Conservation (phyloP, 2,329 filamentous ascomycete species). For the Dactylonectria macrodidyma region DNA sequence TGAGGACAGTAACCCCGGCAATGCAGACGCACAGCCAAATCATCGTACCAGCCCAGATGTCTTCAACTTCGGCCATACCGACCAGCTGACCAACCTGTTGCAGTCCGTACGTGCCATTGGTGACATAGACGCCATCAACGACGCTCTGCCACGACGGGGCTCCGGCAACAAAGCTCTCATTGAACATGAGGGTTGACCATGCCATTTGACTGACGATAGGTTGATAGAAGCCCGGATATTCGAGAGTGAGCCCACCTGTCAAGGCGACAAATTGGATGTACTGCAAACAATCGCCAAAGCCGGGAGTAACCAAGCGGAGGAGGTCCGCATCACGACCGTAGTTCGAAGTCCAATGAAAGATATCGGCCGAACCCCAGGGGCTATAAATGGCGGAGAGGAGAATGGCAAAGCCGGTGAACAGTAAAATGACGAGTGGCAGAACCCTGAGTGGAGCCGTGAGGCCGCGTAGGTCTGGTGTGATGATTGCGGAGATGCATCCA, state of each 20-base stretch:
- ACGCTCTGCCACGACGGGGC: slow-evolving; percentile 76
- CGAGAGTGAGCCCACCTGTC: slow-evolving; percentile 87
- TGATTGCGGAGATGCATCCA: slow-evolving; percentile 84
- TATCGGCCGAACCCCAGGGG: slow-evolving; percentile 92
- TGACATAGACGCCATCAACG: slow-evolving; percentile 88
- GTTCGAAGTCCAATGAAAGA: slow-evolving; percentile 98
- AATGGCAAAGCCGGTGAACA: slow-evolving; percentile 86
- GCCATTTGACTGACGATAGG: slow-evolving; percentile 88
- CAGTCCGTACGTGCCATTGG: slow-evolving; percentile 84
- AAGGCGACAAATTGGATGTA: slow-evolving; percentile 95
- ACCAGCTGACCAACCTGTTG: slow-evolving; percentile 85
- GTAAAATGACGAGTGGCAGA: slow-evolving; percentile 82
- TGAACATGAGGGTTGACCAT: slow-evolving; percentile 95
- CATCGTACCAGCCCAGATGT: slow-evolving; percentile 96
- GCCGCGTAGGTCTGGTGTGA: slow-evolving; percentile 86
- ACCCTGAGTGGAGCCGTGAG: slow-evolving; percentile 80
- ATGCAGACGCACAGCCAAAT: slow-evolving; percentile 89
- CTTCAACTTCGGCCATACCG: slow-evolving; percentile 81
- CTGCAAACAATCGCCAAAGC: slow-evolving; percentile 96
- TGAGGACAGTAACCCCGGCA: slow-evolving; percentile 74
- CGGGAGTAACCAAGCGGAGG: slow-evolving; percentile 91
- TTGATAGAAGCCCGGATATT: slow-evolving; percentile 95
- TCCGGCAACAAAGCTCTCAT: slow-evolving; percentile 86
- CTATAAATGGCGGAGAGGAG: slow-evolving; percentile 89
- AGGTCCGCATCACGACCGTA: slow-evolving; percentile 95